Evolutionary conservation across 768 basidiomycete species (phyloP), one percentile per base, ranked within the genome.

Genomic region (Lentinula guzmanii): DNA sequence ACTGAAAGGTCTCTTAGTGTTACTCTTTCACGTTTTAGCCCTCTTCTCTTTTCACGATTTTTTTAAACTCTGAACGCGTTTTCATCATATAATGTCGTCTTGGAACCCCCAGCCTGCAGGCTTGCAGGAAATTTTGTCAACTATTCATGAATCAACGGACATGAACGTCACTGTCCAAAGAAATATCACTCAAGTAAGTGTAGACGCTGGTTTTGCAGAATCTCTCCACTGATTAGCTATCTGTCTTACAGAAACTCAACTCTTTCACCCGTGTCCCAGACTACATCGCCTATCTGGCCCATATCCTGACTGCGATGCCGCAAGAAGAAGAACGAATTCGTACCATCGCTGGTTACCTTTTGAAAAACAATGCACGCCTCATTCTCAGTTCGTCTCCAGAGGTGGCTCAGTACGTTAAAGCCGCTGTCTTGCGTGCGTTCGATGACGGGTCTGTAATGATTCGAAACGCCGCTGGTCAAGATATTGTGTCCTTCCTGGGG

Each of bases 241-340:
- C 62, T 62, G 65, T 63, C 50, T 21, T 62, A 5, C 67, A 94
- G 91, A 93, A 92, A 90, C 82, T 95, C 65, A 93, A 91, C 73
- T 82, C 78, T 64, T 94, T 92, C 74, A 89, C 91, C 70, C 86
- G 87, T 68, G 87, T 89, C 65, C 91, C 95, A 51, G 94, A 97
- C 74, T 98, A 97, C 73, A 88, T 94, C 63, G 95, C 90, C 61
- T 98, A 99, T 82, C 87, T 99, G 65, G 91, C 91, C 21, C 92
- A 95, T 72, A 95, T 98, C 77, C 86, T 98, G 65, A 86, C 89
- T 61, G 80, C 82, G 50, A 76, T 91, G 79, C 81, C 87, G 1
- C 80, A 84, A 63, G 94, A 98, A 76, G 90, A 95, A 70, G 94
- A 93, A 71, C 89, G 91, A 54, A 93, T 96, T 72, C 86, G 96